These are phyloP conservation scores for Spizellomyces punctatus DNA, from an alignment of 192 early-diverging fungal species.

Conservation along the genomic window DNA sequence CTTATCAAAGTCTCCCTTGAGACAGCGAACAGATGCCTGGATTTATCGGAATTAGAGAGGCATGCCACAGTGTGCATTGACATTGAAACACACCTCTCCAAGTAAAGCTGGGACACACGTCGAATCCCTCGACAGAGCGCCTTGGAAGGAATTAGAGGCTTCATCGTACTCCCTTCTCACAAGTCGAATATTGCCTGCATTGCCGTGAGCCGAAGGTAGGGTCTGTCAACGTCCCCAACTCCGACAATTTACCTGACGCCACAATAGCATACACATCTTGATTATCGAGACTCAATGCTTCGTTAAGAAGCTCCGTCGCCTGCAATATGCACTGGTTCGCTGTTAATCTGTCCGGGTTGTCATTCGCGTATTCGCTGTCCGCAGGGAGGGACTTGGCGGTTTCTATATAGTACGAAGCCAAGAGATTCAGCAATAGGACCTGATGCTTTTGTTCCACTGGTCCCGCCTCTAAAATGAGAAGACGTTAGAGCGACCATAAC, in stretches of 20 bases:
- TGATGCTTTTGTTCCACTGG: conserved; percentile 14
- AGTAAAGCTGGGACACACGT: conserved; percentile 55
- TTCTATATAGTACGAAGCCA: conserved; percentile 78
- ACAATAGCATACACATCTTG: conserved; percentile 71
- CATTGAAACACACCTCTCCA: conserved; percentile 51
- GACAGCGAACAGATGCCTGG: conserved; percentile 63
- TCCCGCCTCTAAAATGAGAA: not conserved
- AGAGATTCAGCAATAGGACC: conserved; percentile 69
- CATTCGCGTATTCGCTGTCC: not conserved
- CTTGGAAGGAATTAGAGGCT: conserved; percentile 54
- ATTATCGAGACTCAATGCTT: conserved; percentile 73
- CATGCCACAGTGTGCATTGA: not conserved
- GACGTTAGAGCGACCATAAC: too few relatives aligned
- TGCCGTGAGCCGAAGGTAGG: not conserved
- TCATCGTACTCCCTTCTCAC: conserved; percentile 56
- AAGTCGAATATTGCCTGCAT: conserved; percentile 58
- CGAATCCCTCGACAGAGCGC: conserved; percentile 45
- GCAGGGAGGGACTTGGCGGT: conserved; percentile 49
- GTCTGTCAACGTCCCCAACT: not conserved
- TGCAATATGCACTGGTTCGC: conserved; percentile 57
- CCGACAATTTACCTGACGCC: conserved; percentile 59
- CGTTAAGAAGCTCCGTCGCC: conserved; percentile 77
- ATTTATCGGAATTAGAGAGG: not conserved
- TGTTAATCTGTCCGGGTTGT: not conserved
- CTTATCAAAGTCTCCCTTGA: conserved; percentile 61